Conservation (phyloP, 2,329 filamentous ascomycete genomes). For the Stachybotrys chlorohalonatus region DNA sequence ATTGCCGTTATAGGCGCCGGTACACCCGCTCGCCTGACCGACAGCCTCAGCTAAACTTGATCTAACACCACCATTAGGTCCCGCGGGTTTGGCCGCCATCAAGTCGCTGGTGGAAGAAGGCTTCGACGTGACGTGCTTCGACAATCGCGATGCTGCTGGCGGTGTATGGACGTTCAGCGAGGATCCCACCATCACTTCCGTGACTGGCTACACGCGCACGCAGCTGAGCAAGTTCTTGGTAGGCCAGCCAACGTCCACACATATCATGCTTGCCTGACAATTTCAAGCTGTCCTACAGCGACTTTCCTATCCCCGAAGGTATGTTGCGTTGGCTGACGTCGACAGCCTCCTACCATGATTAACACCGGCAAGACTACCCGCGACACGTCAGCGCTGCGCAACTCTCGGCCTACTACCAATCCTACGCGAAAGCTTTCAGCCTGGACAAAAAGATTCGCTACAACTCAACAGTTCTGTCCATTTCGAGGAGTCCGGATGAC, state of each 20-base stretch:
- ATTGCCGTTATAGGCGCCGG: constrained; percentile 13
- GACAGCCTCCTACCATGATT: background rate
- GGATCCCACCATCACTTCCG: constrained; percentile 11
- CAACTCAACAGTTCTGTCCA: constrained; percentile 4
- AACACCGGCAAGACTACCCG: constrained; percentile 8
- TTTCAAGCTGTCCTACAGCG: constrained; percentile 9
- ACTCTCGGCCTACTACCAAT: constrained; percentile 11
- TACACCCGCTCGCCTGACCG: background rate
- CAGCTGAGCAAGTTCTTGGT: constrained; percentile 17
- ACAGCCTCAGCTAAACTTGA: background rate
- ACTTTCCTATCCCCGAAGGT: constrained; percentile 14
- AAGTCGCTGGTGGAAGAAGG: constrained; percentile 13
- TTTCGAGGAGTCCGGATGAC: constrained; percentile 6
- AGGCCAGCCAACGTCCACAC: background rate
- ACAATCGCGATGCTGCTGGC: constrained; percentile 11
- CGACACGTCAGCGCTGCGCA: constrained; percentile 6
- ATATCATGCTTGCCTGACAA: background rate
- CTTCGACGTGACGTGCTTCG: constrained; percentile 13
- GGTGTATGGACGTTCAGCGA: constrained; percentile 14
- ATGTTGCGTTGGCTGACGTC: background rate
- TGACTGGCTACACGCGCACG: constrained; percentile 7
- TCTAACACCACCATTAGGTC: constrained; percentile 1
- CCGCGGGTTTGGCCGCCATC: constrained; percentile 11
- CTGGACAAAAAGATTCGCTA: constrained; percentile 9
- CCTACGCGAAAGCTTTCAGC: constrained; percentile 11